These are phyloP conservation scores for Vaccinium myrtillus DNA, from an alignment of 148 eudicot species.

Conservation along the genomic window DNA sequence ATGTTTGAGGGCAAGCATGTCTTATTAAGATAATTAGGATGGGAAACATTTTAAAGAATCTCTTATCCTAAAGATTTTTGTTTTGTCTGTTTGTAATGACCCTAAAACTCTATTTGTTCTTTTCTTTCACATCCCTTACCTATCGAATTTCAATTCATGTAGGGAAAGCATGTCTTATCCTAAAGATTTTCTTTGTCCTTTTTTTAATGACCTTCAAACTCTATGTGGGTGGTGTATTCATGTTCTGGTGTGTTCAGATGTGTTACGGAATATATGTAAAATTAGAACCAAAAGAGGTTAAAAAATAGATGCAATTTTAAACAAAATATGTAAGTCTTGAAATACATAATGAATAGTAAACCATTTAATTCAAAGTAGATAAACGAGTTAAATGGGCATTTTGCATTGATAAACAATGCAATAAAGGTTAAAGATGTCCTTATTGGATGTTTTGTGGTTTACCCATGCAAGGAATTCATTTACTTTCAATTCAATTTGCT, in stretches of 20 bases:
- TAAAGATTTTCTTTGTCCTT: not conserved
- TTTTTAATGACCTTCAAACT: no score
- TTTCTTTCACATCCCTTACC: not conserved
- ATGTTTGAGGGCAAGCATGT: not conserved
- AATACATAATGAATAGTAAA: no score
- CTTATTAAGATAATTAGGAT: not conserved
- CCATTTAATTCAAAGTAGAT: no score
- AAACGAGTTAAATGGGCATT: not conserved
- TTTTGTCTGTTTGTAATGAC: not conserved
- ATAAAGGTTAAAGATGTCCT: not conserved
- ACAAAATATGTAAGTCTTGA: no score
- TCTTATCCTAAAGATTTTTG: not conserved
- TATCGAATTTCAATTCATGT: not conserved
- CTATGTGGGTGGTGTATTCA: no score
- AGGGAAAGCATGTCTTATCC: not conserved
- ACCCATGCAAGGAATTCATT: no score
- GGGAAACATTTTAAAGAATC: not conserved
- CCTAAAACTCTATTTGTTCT: not conserved
- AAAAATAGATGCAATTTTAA: no score
- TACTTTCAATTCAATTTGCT: no score
- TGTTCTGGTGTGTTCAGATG: no score
- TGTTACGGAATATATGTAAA: no score
- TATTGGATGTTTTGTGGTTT: not conserved
- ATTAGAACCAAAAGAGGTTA: not conserved
- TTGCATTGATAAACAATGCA: not conserved